Conservation (phyloP, 768 basidiomycete genomes). For the Lentinula raphanica region DNA sequence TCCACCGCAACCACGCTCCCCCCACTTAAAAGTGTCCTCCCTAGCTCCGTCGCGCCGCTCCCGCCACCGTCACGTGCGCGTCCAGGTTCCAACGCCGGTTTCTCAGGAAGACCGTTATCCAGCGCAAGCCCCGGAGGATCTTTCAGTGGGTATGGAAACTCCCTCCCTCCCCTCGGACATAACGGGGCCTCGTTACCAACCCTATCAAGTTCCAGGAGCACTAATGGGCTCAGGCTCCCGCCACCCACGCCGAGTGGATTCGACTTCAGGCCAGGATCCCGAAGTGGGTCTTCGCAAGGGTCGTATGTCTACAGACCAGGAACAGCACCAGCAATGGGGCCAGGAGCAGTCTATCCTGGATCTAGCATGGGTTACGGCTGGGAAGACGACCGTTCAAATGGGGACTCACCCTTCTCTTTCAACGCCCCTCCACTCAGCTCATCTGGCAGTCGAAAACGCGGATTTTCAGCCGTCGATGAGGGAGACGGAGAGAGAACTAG, state of each 20-base stretch:
- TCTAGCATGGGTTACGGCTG: not conserved
- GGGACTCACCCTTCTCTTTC: constrained; percentile 7
- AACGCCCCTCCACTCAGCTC: constrained; percentile 4
- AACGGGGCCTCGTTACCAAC: constrained; percentile 7
- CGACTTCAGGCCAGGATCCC: not conserved
- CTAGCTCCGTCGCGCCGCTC: constrained; percentile 29
- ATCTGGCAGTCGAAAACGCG: not conserved
- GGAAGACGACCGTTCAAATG: not conserved
- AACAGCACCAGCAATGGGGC: constrained; percentile 1
- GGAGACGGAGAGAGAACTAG: not conserved
- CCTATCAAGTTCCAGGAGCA: constrained; percentile 10
- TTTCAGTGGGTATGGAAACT: constrained; percentile 4
- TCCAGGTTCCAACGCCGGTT: not conserved
- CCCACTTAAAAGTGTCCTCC: constrained; percentile 33
- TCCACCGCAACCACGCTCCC: constrained; percentile 3
- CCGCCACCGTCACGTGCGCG: constrained; percentile 8
- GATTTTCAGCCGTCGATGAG: constrained; percentile 3
- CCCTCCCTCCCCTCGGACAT: constrained; percentile 3
- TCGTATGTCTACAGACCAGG: constrained; percentile 2
- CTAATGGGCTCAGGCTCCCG: constrained; percentile 3
- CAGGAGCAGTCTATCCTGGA: not conserved
- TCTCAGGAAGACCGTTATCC: constrained; percentile 10
- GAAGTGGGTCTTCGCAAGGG: constrained; percentile 2
- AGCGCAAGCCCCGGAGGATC: constrained; percentile 7
- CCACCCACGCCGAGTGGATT: not conserved